Evolutionary conservation across 306 rosid species (phyloP).

Genomic region (Glycine soja): DNA sequence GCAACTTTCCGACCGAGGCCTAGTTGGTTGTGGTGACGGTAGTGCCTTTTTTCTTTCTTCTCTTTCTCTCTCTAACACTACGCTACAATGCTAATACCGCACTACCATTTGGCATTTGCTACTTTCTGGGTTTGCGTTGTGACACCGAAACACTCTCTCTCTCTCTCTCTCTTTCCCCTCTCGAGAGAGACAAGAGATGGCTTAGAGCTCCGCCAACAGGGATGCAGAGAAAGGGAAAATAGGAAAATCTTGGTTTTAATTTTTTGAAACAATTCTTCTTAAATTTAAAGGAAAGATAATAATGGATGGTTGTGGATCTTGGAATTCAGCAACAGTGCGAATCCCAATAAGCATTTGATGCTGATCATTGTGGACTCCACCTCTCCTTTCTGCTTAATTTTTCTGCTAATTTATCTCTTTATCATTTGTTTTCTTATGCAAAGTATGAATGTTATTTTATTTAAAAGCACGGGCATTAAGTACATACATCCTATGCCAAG

Average conservation of each 20-base stretch:
- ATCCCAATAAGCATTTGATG: conserved; percentile 99
- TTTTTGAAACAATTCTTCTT: not conserved
- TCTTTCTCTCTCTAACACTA: conserved; percentile 31
- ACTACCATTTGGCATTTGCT: conserved; percentile 52
- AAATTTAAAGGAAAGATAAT: conserved; percentile 27
- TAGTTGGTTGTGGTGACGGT: conserved; percentile 59
- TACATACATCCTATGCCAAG: conserved; percentile 22
- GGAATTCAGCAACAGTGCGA: conserved; percentile 98
- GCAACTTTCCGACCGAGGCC: conserved; percentile 82
- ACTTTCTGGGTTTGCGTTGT: conserved; percentile 51
- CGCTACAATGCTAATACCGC: conserved; percentile 42
- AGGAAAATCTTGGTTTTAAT: conserved; percentile 10
- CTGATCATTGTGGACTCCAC: conserved; percentile 99
- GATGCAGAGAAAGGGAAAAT: conserved; percentile 46
- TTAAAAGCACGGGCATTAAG: conserved; percentile 38
- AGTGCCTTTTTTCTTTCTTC: conserved; percentile 36
- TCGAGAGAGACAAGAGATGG: conserved; percentile 60
- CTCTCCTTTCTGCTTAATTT: conserved; percentile 47
- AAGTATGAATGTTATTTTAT: conserved; percentile 38
- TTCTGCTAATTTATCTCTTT: conserved; percentile 1
- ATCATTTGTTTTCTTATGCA: conserved; percentile 3
- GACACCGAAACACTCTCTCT: conserved; percentile 29
- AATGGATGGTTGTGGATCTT: conserved; percentile 75
- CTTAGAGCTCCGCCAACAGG: conserved; percentile 63
- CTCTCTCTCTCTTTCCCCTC: not conserved